Conservation (phyloP, 2,329 filamentous ascomycete genomes). For the Trichoderma sp. region DNA sequence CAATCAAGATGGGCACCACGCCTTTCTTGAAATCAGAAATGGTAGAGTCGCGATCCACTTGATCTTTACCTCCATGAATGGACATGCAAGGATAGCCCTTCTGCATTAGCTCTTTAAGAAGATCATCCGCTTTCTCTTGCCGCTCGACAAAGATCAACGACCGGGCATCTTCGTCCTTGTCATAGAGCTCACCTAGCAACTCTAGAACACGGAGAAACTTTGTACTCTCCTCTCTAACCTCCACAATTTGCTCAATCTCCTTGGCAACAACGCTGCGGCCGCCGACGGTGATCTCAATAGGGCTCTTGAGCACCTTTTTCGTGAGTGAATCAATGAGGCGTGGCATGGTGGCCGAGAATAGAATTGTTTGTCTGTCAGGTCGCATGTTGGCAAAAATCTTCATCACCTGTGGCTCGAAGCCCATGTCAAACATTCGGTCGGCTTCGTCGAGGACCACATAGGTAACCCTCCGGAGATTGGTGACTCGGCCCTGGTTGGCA, state of each 20-base stretch:
- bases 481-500: slow-evolving; percentile 91
- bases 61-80: slow-evolving; percentile 91
- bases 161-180: slow-evolving; percentile 84
- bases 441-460: slow-evolving; percentile 97
- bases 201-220: slow-evolving; percentile 86
- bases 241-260: slow-evolving; percentile 92
- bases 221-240: slow-evolving; percentile 76
- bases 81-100: slow-evolving; percentile 92
- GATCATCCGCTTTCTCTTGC: slow-evolving; percentile 83
- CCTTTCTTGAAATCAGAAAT: slow-evolving; percentile 94
- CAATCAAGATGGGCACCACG: slow-evolving; percentile 84
- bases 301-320: slow-evolving; percentile 81
- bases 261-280: slow-evolving; percentile 83
- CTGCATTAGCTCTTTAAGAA: slow-evolving; percentile 74
- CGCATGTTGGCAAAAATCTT: slow-evolving; percentile 92
- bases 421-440: slow-evolving; percentile 99
- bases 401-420: slow-evolving; percentile 97
- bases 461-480: slow-evolving; percentile 83
- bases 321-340: slow-evolving; percentile 88
- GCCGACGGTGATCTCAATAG: slow-evolving; percentile 90
- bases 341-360: slow-evolving; percentile 97
- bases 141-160: slow-evolving; percentile 90
- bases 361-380: slow-evolving; percentile 87
- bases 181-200: slow-evolving; percentile 83
- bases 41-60: slow-evolving; percentile 88